Evolutionary conservation across 116 monocot species (phyloP).

Genomic region (Thalassia testudinum): DNA sequence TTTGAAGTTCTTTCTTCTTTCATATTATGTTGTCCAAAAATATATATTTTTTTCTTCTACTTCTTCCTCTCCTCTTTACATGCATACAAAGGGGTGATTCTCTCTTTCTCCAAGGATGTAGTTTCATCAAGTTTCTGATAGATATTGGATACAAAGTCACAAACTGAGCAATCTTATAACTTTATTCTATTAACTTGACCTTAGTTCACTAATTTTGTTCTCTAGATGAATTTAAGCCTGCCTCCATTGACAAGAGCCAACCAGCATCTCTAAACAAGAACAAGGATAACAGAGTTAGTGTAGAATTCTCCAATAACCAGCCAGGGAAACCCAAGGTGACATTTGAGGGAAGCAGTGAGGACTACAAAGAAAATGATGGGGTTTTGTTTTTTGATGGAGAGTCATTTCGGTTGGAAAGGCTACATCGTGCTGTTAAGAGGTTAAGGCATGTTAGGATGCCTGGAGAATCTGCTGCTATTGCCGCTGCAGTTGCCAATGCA

Average conservation of each 20-base stretch:
- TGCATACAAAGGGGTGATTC: too few relatives aligned
- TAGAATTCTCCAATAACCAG: slow-evolving; percentile 91
- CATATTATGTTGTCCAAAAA: too few relatives aligned
- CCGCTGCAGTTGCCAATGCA: slow-evolving; percentile 10
- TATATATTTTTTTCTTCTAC: too few relatives aligned
- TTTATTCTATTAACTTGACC: background rate
- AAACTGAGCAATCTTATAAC: too few relatives aligned
- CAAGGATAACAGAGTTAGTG: slow-evolving; percentile 84
- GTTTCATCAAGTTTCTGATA: too few relatives aligned
- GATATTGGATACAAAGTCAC: too few relatives aligned
- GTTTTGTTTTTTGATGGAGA: slow-evolving; percentile 92
- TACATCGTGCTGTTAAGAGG: slow-evolving; percentile 90
- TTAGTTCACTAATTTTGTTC: background rate
- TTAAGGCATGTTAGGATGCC: slow-evolving; percentile 61
- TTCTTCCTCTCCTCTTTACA: too few relatives aligned
- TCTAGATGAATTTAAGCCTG: slow-evolving; percentile 96
- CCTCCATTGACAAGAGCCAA: slow-evolving; percentile 94
- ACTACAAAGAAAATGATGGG: slow-evolving; percentile 85
- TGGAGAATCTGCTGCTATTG: slow-evolving; percentile 48
- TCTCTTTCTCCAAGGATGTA: too few relatives aligned
- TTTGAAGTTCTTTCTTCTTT: too few relatives aligned
- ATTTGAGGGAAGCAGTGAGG: slow-evolving; percentile 90
- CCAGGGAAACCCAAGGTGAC: slow-evolving; percentile 80
- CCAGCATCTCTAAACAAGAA: slow-evolving; percentile 71
- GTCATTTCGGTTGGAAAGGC: slow-evolving; percentile 57